Base-by-base conservation (phyloP, 2,329 filamentous ascomycete species). In the Eurotiales sp. region DNA sequence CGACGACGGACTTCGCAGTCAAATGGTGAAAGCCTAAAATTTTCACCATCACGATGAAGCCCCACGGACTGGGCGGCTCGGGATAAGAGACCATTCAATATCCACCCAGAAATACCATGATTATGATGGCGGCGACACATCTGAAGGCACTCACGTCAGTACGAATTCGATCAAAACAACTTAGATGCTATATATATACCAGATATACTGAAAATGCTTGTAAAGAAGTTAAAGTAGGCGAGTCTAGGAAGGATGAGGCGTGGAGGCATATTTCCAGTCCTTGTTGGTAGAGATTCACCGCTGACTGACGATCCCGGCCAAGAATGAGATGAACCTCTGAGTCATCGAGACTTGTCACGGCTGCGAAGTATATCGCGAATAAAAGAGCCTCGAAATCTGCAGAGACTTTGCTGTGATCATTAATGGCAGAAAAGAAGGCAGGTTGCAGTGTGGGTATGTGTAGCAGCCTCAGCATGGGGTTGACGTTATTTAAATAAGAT, bases 1-100 rank as follows among this genome's bases (percentile, higher is more conserved):
- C 77, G 65, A 29, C 76, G 69, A 4, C 77, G 69, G 66, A 79
- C 76, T 58, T 80, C 77, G 11, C 75, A 67, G 37, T 80, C 74
- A 53, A 80, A 80, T 0, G 77, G 72, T 8, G 71, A 59, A 11
- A 78, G 67, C 21, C 62, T 64, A 54, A 74, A 79, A 50, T 77
- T 72, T 15, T 66, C 67, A 36, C 76, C 75, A 50, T 79, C 76
- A 39, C 76, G 66, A 56, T 79, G 76, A 10, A 78, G 68, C 3
- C 76, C 76, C 3, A 78, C 62, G 0, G 73, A 76, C 53, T 79
- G 76, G 1, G 75, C 72, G 42, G 77, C 76, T 14, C 76, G 69
- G 4, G 78, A 73, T 3, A 73, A 70, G 8, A 77, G 64, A 3
- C 76, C 76, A 3, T 74, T 77, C 40, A 79, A 56, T 1, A 75